phyloP scores from a whole-genome alignment of 2,329 filamentous ascomycete species.

The Didymella arachidicola region DNA sequence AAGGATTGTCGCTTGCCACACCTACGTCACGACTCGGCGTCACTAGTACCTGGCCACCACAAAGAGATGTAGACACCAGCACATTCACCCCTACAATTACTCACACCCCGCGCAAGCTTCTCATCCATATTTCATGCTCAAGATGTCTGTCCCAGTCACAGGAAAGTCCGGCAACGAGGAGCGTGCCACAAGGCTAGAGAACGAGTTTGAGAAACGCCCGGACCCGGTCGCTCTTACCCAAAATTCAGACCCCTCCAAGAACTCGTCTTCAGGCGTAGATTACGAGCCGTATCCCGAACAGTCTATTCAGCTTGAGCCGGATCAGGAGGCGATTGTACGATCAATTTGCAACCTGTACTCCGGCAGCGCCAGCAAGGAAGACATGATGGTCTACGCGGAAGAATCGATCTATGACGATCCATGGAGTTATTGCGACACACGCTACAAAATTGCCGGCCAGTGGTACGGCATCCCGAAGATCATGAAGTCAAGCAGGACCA shows the following conservation, averaged over 20 bases:
- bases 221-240: conserved; percentile 42
- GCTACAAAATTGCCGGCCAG: conserved; percentile 61
- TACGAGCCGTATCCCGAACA: conserved; percentile 40
- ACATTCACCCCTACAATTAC: neutral
- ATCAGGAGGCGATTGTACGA: conserved; percentile 53
- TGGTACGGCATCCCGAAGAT: conserved; percentile 59
- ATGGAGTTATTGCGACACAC: conserved; percentile 59
- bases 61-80: neutral
- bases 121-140: neutral
- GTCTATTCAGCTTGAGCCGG: conserved; percentile 26
- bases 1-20: neutral
- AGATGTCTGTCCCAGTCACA: conserved; percentile 16
- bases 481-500: conserved; percentile 51
- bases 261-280: conserved; percentile 41
- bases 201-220: conserved; percentile 32
- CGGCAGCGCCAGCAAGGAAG: conserved; percentile 57
- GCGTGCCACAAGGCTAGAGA: conserved; percentile 21
- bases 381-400: conserved; percentile 60
- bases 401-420: conserved; percentile 59
- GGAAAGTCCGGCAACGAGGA: conserved; percentile 22
- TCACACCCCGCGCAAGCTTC: neutral
- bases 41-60: neutral
- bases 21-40: neutral
- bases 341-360: conserved; percentile 57
- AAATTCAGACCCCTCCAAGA: conserved; percentile 36